A percentile compares a stretch with the other conserved stretches of the same genome.
Conservation (phyloP, 2,329 filamentous ascomycete species). For the Venturia pyrina region DNA sequence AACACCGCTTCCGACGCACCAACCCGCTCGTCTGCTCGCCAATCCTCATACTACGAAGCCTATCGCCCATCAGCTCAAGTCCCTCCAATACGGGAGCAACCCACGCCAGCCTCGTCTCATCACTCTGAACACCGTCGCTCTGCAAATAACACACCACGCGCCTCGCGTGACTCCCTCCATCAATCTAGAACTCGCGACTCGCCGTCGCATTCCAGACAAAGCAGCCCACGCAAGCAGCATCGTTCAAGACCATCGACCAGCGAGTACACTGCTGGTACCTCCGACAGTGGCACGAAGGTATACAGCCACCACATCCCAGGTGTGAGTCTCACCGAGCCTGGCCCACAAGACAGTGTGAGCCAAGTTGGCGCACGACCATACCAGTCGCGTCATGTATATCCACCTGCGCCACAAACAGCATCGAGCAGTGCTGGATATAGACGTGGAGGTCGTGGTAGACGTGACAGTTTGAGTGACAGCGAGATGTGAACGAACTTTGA, state of each 20-base stretch:
- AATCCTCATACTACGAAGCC: slow-evolving; percentile 21
- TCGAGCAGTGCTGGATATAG: slow-evolving; percentile 5
- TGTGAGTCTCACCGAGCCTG: slow-evolving; percentile 31
- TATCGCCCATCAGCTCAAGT: slow-evolving; percentile 11
- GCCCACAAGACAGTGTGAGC: slow-evolving; percentile 28
- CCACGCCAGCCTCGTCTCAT: slow-evolving; percentile 7
- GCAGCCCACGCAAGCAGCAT: slow-evolving; percentile 25
- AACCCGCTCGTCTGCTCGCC: slow-evolving; percentile 15
- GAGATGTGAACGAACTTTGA: slow-evolving; percentile 7
- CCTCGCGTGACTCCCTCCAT: slow-evolving; percentile 3
- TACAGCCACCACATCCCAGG: slow-evolving; percentile 50
- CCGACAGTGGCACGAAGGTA: slow-evolving; percentile 40
- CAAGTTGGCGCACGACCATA: slow-evolving; percentile 24
- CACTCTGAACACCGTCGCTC: neutral
- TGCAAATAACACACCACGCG: slow-evolving; percentile 1
- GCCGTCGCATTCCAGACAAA: slow-evolving; percentile 13
- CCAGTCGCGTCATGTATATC: neutral
- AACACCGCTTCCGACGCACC: slow-evolving; percentile 17
- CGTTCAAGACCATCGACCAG: slow-evolving; percentile 26
- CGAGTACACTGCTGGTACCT: slow-evolving; percentile 24
- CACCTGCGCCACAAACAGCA: slow-evolving; percentile 3
- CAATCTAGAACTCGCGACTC: slow-evolving; percentile 5
- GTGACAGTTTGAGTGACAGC: slow-evolving; percentile 7
- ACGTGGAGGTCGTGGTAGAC: slow-evolving; percentile 8
- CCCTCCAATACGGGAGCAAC: slow-evolving; percentile 9